Evolutionary conservation across 2,329 filamentous ascomycete genomes (phyloP).

Genomic region (Colletotrichum sp.): DNA sequence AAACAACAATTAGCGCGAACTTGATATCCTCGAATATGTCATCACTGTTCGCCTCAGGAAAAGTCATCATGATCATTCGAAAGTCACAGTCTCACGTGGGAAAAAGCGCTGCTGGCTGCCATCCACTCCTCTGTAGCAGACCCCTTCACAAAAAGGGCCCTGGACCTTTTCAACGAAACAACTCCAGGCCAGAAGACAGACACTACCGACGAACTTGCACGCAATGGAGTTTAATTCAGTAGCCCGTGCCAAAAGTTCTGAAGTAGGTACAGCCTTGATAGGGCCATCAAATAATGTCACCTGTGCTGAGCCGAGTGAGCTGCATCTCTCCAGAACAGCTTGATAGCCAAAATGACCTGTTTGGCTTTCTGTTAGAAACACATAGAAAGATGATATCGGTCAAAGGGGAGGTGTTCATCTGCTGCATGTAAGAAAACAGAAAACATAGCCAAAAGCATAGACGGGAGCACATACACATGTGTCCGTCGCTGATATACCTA

Average conservation of each 20-base stretch:
- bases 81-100: not conserved
- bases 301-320: not conserved
- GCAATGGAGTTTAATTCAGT: too few relatives aligned
- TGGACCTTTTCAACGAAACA: not conserved
- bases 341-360: not conserved
- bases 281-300: not conserved
- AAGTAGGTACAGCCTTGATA: too few relatives aligned
- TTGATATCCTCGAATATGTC: not conserved
- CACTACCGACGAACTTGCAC: not conserved
- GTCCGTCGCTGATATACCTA: not conserved
- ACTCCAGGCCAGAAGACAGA: not conserved
- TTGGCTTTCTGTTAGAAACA: not conserved
- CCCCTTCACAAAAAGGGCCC: not conserved
- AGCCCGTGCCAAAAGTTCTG: too few relatives aligned
- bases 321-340: not conserved
- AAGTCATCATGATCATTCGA: not conserved
- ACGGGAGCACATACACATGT: not conserved
- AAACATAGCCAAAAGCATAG: not conserved
- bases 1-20: not conserved
- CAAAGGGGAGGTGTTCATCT: not conserved
- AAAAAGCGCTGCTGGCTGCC: not conserved
- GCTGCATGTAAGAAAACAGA: not conserved
- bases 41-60: not conserved
- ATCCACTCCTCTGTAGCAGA: not conserved
- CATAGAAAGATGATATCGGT: not conserved